Conservation (phyloP, 305 asterid genomes). For the Fraxinus ornus region DNA sequence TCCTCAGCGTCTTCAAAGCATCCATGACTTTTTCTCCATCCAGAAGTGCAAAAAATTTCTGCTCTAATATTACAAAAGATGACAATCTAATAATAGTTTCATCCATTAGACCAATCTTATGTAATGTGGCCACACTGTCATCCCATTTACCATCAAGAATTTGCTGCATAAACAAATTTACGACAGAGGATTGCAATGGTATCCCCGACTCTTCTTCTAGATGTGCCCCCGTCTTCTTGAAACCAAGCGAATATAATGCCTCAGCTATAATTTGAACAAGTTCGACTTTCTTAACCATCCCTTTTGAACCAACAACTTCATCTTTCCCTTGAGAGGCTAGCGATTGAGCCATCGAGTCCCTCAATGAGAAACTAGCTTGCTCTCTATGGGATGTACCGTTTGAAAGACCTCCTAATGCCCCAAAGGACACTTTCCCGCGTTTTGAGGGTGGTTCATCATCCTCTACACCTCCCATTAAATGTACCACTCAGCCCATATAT, state of each 20-base stretch:
- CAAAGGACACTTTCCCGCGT: slow-evolving; percentile 74
- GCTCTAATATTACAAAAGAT: slow-evolving; percentile 80
- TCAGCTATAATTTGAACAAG: slow-evolving; percentile 76
- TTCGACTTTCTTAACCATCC: slow-evolving; percentile 69
- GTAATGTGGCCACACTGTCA: slow-evolving; percentile 60
- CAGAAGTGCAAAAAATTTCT: slow-evolving; percentile 78
- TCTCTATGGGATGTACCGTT: slow-evolving; percentile 47
- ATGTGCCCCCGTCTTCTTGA: slow-evolving; percentile 54
- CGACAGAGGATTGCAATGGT: slow-evolving; percentile 51
- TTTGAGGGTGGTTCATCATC: slow-evolving; percentile 77
- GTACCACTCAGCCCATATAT: slow-evolving; percentile 74
- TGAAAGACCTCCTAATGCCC: slow-evolving; percentile 44
- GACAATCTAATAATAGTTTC: slow-evolving; percentile 58
- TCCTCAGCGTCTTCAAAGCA: slow-evolving; percentile 77
- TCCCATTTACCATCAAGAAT: slow-evolving; percentile 88
- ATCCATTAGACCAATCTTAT: slow-evolving; percentile 54
- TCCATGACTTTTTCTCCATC: slow-evolving; percentile 58
- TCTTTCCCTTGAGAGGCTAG: slow-evolving; percentile 57
- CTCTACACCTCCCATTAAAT: slow-evolving; percentile 86
- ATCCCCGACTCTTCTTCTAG: slow-evolving; percentile 88
- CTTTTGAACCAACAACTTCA: slow-evolving; percentile 79
- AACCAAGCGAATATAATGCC: slow-evolving; percentile 86
- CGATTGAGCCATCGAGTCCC: slow-evolving; percentile 68
- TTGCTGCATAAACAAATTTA: slow-evolving; percentile 63
- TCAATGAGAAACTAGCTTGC: slow-evolving; percentile 53